Percentiles rank a stretch among this genome's conserved stretches.
Conservation (phyloP, 805 yeast genomes). For the Nakazawaea ishiwadae region DNA sequence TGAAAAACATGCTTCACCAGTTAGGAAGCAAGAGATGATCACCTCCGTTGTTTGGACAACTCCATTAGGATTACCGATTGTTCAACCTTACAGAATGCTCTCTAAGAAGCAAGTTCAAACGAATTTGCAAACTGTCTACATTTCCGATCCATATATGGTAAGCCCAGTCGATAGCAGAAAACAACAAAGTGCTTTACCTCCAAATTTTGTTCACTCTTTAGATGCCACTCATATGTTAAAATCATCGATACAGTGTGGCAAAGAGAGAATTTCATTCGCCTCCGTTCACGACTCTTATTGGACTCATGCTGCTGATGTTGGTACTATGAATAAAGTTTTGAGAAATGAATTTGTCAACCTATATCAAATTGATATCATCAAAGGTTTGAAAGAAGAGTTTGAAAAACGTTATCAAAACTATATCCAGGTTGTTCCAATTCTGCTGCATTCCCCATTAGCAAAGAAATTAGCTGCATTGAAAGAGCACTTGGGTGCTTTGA, state of each 20-base stretch:
- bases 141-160: constrained; percentile 82
- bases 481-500: constrained; percentile 38
- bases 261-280: constrained; percentile 68
- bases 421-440: constrained; percentile 55
- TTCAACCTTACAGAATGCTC: constrained; percentile 85
- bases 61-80: constrained; percentile 92
- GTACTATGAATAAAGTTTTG: constrained; percentile 60
- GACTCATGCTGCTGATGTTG: constrained; percentile 91
- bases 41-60: constrained; percentile 97
- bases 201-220: constrained; percentile 88
- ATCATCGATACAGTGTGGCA: constrained; percentile 76
- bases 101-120: constrained; percentile 69
- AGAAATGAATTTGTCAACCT: constrained; percentile 77
- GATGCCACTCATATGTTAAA: constrained; percentile 97
- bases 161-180: constrained; percentile 82
- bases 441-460: constrained; percentile 47
- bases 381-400: constrained; percentile 70
- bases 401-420: constrained; percentile 73
- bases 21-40: constrained; percentile 58
- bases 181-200: constrained; percentile 92
- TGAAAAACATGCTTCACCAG: constrained; percentile 31
- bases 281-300: constrained; percentile 97
- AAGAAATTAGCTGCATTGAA: constrained; percentile 44
- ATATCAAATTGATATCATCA: constrained; percentile 71
- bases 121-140: constrained; percentile 79